phyloP scores from a whole-genome alignment of 2,329 filamentous ascomycete genomes.

The Scolecobasidium constrictum region DNA sequence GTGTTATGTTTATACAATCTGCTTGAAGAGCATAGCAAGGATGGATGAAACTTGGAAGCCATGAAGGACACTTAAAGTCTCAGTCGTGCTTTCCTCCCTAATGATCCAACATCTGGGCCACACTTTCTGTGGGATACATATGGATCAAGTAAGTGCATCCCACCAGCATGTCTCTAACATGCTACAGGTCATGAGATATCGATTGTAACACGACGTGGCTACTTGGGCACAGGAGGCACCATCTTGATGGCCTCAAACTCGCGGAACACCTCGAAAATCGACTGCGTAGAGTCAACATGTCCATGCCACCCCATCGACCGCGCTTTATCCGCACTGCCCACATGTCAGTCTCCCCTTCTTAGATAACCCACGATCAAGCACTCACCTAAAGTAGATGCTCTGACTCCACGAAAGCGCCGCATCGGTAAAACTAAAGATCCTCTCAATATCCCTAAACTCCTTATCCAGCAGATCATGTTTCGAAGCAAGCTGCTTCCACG shows the following conservation, averaged over 20 bases:
- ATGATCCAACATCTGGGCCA: too few relatives aligned
- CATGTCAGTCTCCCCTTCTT: constrained; percentile 6
- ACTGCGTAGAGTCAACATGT: constrained; percentile 34
- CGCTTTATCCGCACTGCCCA: constrained; percentile 32
- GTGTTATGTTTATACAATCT: too few relatives aligned
- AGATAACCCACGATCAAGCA: neutral
- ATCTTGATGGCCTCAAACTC: constrained; percentile 33
- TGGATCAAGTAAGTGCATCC: too few relatives aligned
- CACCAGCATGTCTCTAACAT: too few relatives aligned
- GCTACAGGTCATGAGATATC: too few relatives aligned
- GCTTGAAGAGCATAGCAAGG: too few relatives aligned
- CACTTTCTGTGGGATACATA: too few relatives aligned
- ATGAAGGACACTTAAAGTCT: too few relatives aligned
- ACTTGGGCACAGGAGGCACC: constrained; percentile 25
- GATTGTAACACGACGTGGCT: too few relatives aligned
- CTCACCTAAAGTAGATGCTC: constrained; percentile 21
- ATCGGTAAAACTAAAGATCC: constrained; percentile 37
- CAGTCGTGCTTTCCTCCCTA: too few relatives aligned
- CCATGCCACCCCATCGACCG: constrained; percentile 36
- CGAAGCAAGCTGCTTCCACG: constrained; percentile 35
- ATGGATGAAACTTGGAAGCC: too few relatives aligned
- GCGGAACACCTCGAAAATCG: constrained; percentile 29
- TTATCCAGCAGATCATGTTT: constrained; percentile 30
- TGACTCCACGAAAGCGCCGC: constrained; percentile 22
- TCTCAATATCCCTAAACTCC: constrained; percentile 33